These are phyloP conservation scores for Penicillium thymicola DNA, from an alignment of 2,329 filamentous ascomycete genomes.

Conservation along the genomic window DNA sequence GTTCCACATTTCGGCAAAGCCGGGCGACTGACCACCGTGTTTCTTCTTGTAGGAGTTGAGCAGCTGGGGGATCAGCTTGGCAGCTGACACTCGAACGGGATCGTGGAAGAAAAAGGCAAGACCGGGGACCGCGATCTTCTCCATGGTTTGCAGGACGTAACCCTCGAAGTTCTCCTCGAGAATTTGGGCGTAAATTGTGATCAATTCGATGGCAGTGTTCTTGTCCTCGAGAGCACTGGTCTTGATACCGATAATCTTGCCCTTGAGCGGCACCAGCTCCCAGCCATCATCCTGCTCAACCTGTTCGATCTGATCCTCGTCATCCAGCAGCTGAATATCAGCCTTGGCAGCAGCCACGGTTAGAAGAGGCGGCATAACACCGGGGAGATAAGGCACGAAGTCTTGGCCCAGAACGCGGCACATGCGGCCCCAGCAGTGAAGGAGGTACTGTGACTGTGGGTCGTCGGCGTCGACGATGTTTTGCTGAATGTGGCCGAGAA, in stretches of 20 bases:
- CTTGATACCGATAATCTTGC: constrained; percentile 97
- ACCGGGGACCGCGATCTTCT: constrained; percentile 90
- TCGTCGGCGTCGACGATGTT: constrained; percentile 88
- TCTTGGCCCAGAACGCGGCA: constrained; percentile 87
- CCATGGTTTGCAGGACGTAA: constrained; percentile 90
- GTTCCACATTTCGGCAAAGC: constrained; percentile 79
- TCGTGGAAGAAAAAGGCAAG: constrained; percentile 99
- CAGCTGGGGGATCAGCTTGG: constrained; percentile 89
- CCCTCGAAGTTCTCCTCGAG: constrained; percentile 90
- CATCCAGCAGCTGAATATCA: constrained; percentile 92
- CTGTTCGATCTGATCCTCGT: constrained; percentile 88
- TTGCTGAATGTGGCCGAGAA: constrained; percentile 81
- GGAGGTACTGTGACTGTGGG: constrained; percentile 91
- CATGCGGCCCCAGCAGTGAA: constrained; percentile 99
- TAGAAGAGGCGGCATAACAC: constrained; percentile 90
- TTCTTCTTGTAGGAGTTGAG: constrained; percentile 92
- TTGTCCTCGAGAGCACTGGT: constrained; percentile 97
- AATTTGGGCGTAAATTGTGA: constrained; percentile 95
- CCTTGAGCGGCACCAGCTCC: constrained; percentile 95
- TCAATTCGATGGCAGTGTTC: constrained; percentile 98
- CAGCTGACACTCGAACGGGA: constrained; percentile 89
- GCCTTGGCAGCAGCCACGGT: constrained; percentile 92
- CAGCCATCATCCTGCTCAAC: constrained; percentile 94
- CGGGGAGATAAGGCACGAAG: constrained; percentile 87
- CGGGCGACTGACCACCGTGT: constrained; percentile 74